Conservation (phyloP, 139 green algal genomes). For the Bryopsis sp. region DNA sequence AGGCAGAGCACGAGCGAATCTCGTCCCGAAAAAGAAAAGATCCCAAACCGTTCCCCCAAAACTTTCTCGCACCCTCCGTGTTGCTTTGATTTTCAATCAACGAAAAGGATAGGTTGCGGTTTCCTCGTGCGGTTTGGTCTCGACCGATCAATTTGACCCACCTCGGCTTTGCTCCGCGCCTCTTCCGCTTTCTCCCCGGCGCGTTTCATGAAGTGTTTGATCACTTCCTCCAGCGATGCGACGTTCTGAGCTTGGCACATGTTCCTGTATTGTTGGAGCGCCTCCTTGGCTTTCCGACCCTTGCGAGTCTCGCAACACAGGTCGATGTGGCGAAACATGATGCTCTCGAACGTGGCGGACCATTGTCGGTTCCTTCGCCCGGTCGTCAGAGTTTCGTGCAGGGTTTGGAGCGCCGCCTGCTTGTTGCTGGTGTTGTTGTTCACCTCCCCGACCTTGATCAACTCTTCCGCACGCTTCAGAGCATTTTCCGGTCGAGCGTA, state of each 20-base stretch:
- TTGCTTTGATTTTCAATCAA: no score
- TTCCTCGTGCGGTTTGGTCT: background rate
- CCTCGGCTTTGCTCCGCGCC: slow-evolving; percentile 63
- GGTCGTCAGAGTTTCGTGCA: slow-evolving; percentile 95
- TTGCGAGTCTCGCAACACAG: slow-evolving; percentile 86
- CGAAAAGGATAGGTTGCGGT: no score
- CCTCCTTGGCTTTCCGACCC: slow-evolving; percentile 93
- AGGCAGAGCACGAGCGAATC: no score
- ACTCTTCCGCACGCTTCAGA: slow-evolving; percentile 94
- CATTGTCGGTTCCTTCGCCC: slow-evolving; percentile 88
- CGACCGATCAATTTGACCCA: slow-evolving; percentile 19
- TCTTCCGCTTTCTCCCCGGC: slow-evolving; percentile 81
- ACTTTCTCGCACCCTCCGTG: no score
- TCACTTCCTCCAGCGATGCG: slow-evolving; percentile 90
- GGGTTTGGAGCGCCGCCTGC: slow-evolving; percentile 66
- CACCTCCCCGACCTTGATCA: slow-evolving; percentile 88
- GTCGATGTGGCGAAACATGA: slow-evolving; percentile 97
- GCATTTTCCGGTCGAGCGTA: slow-evolving; percentile 94
- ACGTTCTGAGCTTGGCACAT: slow-evolving; percentile 95
- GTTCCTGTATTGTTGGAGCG: slow-evolving; percentile 97
- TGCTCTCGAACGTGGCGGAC: slow-evolving; percentile 82
- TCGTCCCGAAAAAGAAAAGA: no score
- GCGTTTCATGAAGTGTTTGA: slow-evolving; percentile 94
- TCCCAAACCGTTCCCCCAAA: no score
- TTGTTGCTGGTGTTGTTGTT: no score